Evolutionary conservation across 164 flowering plant species (phyloP), one percentile per base, ranked within the genome.

Genomic region (Stephania cephalantha): DNA sequence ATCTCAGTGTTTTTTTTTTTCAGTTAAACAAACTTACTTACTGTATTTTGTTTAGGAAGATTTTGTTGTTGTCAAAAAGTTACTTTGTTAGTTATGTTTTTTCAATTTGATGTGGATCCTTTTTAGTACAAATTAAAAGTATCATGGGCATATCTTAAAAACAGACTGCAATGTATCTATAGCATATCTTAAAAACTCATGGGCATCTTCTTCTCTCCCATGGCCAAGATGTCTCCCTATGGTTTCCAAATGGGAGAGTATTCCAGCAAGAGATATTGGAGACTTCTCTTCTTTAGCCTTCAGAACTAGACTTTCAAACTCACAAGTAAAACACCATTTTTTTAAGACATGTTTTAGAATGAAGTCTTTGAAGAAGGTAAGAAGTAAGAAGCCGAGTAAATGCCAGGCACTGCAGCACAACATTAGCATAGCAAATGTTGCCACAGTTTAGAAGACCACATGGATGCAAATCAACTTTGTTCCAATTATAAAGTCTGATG

Each of bases 371-470:
- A 73, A 90, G 94, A 81, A 91, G 87, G 86, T 88, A 95, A 67
- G 95, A 87, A 69, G 91, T 85, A 75, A 95, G 86, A 52, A 98
- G 97, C 46, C 94, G 99, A 74, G 99, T 95, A 77, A 90, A 93
- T 78, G 92, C 82, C 86, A 95, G 84, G 86, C 99, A 95, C 84
- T 95, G 99, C 58, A 95, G 93, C 71, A 95, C 98, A 76, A 86
- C 94, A 88, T 95, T 95, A 18, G 99, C 99, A 83, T 90, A 95
- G 79, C 99, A 95, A 81, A 98, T 95, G 85, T 95, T 95, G 48
- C 97, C 97, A 84, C 97, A 90, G 81, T 93, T 95, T 58, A 81
- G 72, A 46, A 93, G 95, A 63, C 98, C 98, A 82, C 82, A 85
- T 20, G 98, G 98, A 7, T 65, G 87, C 70, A 95, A 72, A 71